These are phyloP conservation scores for Kodamaea hsintzibuensis DNA, from an alignment of 805 yeast species.

Conservation along the genomic window DNA sequence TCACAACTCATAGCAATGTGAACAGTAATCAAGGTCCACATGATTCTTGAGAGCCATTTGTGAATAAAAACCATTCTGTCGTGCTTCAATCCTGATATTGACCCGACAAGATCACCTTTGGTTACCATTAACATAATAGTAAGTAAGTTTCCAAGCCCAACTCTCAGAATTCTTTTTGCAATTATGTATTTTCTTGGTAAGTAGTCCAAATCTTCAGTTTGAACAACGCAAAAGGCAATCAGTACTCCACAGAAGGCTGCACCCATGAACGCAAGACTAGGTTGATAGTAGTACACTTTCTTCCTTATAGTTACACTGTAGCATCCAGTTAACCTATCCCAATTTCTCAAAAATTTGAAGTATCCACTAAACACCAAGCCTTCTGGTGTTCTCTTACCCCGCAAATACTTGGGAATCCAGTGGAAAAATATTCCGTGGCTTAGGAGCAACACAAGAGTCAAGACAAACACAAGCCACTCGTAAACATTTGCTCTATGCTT, in stretches of 20 bases:
- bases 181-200: slow-evolving; percentile 40
- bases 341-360: slow-evolving; percentile 20
- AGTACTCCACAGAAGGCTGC: slow-evolving; percentile 29
- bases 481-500: too few species aligned
- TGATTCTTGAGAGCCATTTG: slow-evolving; percentile 44
- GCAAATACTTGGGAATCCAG: too few species aligned
- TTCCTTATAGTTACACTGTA: slow-evolving; percentile 23
- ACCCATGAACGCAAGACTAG: slow-evolving; percentile 36
- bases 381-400: background rate
- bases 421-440: too few species aligned
- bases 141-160: slow-evolving; percentile 43
- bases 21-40: slow-evolving; percentile 35
- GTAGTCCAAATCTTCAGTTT: slow-evolving; percentile 41
- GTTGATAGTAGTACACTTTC: slow-evolving; percentile 36
- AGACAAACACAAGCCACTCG: too few species aligned
- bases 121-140: slow-evolving; percentile 34
- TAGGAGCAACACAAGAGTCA: too few species aligned
- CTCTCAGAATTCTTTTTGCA: slow-evolving; percentile 42
- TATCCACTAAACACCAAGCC: background rate
- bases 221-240: slow-evolving; percentile 26
- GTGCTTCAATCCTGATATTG: slow-evolving; percentile 42
- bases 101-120: slow-evolving; percentile 42
- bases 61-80: slow-evolving; percentile 43
- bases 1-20: slow-evolving; percentile 35
- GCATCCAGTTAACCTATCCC: slow-evolving; percentile 31